Evolutionary conservation across 768 basidiomycete genomes (phyloP), one percentile per base, ranked within the genome.

Genomic region (Pleurotus giganteus): DNA sequence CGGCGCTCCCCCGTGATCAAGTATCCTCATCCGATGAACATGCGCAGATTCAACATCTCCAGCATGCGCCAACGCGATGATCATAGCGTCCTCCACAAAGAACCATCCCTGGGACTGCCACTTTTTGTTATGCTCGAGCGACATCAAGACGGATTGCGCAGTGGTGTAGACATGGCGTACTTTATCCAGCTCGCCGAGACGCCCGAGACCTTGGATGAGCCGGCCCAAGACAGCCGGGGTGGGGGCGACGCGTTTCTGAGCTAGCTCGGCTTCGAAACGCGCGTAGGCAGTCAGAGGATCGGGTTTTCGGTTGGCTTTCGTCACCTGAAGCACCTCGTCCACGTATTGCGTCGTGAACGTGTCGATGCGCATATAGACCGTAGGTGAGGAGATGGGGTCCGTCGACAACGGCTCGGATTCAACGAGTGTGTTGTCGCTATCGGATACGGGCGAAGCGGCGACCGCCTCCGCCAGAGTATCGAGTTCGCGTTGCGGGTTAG

Each of bases 81-180:
- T 78, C 94, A 98, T 98, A 55, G 81, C 76, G 67, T 96, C 88
- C 67, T 98, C 96, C 39, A 98, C 72, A 24, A 69, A 62, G 65
- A 85, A 81, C 94, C 95, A 98, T 1, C 77, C 76, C n/a, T 64
- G 66, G 11, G 65, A 62, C 59, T 87, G 88, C 62, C 71, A 68
- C 0, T 74, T 67, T 60, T 79, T 76, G 62, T 72, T 65, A 29
- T 66, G 50, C 60, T 77, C 72, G 31, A 84, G 58, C 0, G 74
- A 65, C 3, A 74, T 63, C 19, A 96, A 66, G 1, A 88, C 71
- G 11, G 65, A 64, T 69, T 95, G 92, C 6, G 86, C 85, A 23
- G 81, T 72, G 17, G 74, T 71, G 69, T 98, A 97, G 17, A 88
- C 69, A 42, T 81, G 75, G 17, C 75, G 74, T 7, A 89, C 83